Base-by-base conservation (phyloP, 495 filamentous ascomycete species). In the Lophiostoma macrostomum region DNA sequence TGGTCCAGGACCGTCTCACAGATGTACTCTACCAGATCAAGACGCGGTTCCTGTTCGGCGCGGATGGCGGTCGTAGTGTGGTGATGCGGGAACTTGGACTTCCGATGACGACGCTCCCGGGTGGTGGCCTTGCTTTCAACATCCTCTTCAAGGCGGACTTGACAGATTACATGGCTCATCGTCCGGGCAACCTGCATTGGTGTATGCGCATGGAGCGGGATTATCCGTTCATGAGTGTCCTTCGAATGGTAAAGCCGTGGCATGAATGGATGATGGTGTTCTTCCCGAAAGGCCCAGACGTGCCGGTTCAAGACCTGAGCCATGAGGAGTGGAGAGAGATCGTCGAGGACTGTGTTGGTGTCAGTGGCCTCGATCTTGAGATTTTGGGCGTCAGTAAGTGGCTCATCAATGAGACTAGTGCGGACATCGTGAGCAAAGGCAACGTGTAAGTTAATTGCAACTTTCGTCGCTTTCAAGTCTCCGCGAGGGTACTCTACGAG, bases 151-250 rank as follows among this genome's bases (percentile, higher is more conserved):
- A 74, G 37, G 77, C 71, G 3, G 79, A 82, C 49, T 60, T 83
- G 13, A 74, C 74, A 3, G 70, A 77, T 35, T 57, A 76, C 10
- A 66, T 82, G 50, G 42, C 69, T 35, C 62, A 73, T 37, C 71
- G 80, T 0, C 67, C 65, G 12, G 80, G 80, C 0, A 80, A 80
- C 53, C 70, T 83, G 23, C 79, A 83, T 50, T 82, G 77, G 76
- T 66, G 78, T 27, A 64, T 80, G 45, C 68, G 73, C 40, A 76
- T 77, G 1, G 74, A 79, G 19, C 57, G 57, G 7, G 67, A 74
- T 36, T 65, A 72, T 29, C 70, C 70, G 3, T 75, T 74, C 71
- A 61, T 62, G 12, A 52, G 58, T 12, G 69, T 76, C 38, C 56
- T 71, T 4, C 61, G 78, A 19, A 76, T 81, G 74, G 74, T 81